Base-by-base conservation (phyloP, 2,329 filamentous ascomycete genomes). In the Diaporthe sp. region DNA sequence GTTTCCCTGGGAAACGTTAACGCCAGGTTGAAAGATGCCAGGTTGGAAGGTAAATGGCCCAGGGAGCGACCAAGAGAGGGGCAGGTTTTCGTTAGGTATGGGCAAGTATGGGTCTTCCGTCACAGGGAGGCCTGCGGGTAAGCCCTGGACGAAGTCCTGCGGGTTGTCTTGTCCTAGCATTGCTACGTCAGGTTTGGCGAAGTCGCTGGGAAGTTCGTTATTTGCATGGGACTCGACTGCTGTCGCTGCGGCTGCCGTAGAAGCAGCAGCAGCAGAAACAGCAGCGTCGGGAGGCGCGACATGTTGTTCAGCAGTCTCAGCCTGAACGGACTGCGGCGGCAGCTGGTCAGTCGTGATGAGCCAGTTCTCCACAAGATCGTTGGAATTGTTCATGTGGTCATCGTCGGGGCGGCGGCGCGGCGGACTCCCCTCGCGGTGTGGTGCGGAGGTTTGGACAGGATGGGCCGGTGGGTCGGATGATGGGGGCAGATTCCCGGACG, bases 331-430 rank as follows among this genome's bases (percentile, higher is more conserved):
- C 47, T 61, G 57, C 22, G 57, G 49, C 20, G 42, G 31, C 9
- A 10, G 25, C 20, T 53, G 47, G 12, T 65, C 49, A 20, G 71
- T 53, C 5, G 55, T 39, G 34, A 55, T 34, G 13, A 73, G 58
- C 71, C 71, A 73, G 31, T 51, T 55, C 15, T 65, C 37, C 34
- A 65, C 58, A 55, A 39, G 25, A 22, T 61, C 60, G 17, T 25
- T 37, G 25, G 60, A 12, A 3, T 17, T 34, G 60, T 39, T 22
- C 22, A 44, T 55, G 25, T 57, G 31, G 34, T 51, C 44, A 55
- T 65, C 13, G 37, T 47, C 49, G 49, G 58, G 25, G 37, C 39
- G 4, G 17, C 5, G n/a, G n/a, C 9, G 44, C 25, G 37, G 37
- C 39, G 44, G 37, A n/a, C 25, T n/a, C 49, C 9, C 34, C 2